Evolutionary conservation across 2,329 filamentous ascomycete genomes (phyloP).

Genomic region (Byssothecium circinans): DNA sequence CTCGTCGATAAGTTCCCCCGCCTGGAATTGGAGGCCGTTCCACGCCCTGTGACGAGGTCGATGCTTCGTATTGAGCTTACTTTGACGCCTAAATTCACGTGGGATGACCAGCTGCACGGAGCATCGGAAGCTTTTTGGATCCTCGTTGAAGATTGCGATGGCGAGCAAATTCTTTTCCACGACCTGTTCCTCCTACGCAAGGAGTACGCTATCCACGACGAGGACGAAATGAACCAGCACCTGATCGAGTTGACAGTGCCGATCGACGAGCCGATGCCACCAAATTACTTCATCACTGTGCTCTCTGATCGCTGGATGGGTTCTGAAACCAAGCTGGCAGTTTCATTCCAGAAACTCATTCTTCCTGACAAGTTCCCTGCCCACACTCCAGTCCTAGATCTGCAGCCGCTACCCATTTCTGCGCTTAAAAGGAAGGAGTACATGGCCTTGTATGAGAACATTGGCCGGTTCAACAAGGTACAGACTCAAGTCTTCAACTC

Average conservation of each 20-base stretch:
- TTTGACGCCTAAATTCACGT: constrained; percentile 92
- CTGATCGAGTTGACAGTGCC: constrained; percentile 94
- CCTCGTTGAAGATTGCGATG: constrained; percentile 93
- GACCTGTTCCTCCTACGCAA: constrained; percentile 91
- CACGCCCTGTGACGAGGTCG: constrained; percentile 91
- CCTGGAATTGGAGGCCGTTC: constrained; percentile 87
- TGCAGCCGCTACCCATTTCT: constrained; percentile 86
- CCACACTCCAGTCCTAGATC: constrained; percentile 86
- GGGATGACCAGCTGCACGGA: constrained; percentile 89
- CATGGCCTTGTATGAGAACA: constrained; percentile 76
- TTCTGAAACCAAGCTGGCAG: constrained; percentile 87
- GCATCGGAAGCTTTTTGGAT: constrained; percentile 95
- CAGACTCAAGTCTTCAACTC: constrained; percentile 98
- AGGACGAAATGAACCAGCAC: constrained; percentile 86
- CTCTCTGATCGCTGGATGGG: constrained; percentile 98
- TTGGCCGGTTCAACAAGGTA: constrained; percentile 92
- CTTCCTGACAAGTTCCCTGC: constrained; percentile 94
- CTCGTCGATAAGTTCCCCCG: constrained; percentile 91
- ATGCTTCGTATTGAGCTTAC: constrained; percentile 88
- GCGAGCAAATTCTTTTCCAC: constrained; percentile 92
- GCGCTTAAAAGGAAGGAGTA: constrained; percentile 87
- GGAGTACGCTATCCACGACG: constrained; percentile 85
- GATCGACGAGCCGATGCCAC: constrained; percentile 96
- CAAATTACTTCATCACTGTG: constrained; percentile 96
- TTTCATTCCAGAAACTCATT: constrained; percentile 93